Evolutionary conservation across 148 eudicot genomes (phyloP), one percentile per base, ranked within the genome.

Genomic region (Spergularia bocconei): DNA sequence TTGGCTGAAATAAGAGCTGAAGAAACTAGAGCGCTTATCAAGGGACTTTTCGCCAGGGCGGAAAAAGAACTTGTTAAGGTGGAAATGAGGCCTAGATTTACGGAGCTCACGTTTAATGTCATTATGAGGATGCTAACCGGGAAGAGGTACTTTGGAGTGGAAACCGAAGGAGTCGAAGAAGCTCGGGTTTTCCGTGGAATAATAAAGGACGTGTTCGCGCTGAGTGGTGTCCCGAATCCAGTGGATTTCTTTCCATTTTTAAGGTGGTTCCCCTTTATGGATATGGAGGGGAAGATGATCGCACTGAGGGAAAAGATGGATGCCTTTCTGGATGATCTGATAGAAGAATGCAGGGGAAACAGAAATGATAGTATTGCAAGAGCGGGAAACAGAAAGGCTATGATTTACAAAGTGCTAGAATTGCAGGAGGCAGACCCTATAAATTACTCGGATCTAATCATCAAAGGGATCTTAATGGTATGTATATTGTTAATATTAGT

Each of bases 391-490:
- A 62, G 21, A 75, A 72, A 19, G 66, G 75, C 80, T 9, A 62
- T 82, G 76, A 73, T 84, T 68, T 73, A 80, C 14, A 51, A 29
- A 39, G 44, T 86, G 84, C 71, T 86, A 4, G 21, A 21, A 3
- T 66, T 84, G 76, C 89, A 86, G 20, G 70, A 80, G 15, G 58
- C 68, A 0, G 85, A 86, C 17, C 84, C 87, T 53, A 56, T 70
- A 0, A 63, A 63, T 8, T 86, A 79, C 69, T 65, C 85, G 1
- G 81, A 84, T 65, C 68, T 78, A 6, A 62, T 80, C 47, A 77
- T 86, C 85, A 86, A 86, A 50, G 86, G 89, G 21, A 62, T 71
- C 1, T 69, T 84, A 21, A 44, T 75, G 87, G 89, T 86, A 80
- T 29, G 79, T 20, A 56, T 33, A 63, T 29, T 29, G 33, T 29